A percentile compares a stretch with the other conserved stretches of the same genome.
Evolutionary conservation across 371 early-diverging fungal species (phyloP).

Genomic region (Circinella minor): DNA sequence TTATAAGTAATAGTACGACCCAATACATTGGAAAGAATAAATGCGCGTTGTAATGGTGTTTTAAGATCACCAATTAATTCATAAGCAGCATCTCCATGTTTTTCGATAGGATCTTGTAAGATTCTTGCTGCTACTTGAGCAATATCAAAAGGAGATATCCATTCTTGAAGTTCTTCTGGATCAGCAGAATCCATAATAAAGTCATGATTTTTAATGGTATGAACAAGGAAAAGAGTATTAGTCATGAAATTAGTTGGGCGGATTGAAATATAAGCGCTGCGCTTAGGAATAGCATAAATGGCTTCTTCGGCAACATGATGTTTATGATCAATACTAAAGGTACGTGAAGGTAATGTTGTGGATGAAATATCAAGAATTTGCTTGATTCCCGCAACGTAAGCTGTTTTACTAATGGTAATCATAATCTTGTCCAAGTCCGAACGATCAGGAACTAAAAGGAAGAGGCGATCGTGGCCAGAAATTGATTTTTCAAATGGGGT

Average conservation of each 20-base stretch:
- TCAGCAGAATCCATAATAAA: neutral
- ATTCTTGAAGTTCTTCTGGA: slow-evolving; percentile 11
- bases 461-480: slow-evolving; percentile 31
- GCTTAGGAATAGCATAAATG: slow-evolving; percentile 28
- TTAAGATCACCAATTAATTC: slow-evolving; percentile 14
- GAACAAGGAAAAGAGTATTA: slow-evolving; percentile 2
- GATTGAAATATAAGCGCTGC: slow-evolving; percentile 23
- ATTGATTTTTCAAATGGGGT: slow-evolving; percentile 25
- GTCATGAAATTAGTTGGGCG: slow-evolving; percentile 25
- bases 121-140: slow-evolving; percentile 14
- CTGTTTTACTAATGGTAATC: slow-evolving; percentile 8
- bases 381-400: slow-evolving; percentile 37
- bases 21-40: slow-evolving; percentile 14
- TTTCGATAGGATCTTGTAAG: slow-evolving; percentile 20
- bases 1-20: slow-evolving; percentile 20
- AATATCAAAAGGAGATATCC: slow-evolving; percentile 26
- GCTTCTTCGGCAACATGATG: slow-evolving; percentile 33
- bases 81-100: slow-evolving; percentile 25
- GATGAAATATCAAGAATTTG: slow-evolving; percentile 41
- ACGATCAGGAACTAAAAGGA: slow-evolving; percentile 5
- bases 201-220: neutral
- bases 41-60: slow-evolving; percentile 19
- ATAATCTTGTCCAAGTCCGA: neutral
- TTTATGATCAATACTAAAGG: slow-evolving; percentile 14
- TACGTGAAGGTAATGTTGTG: slow-evolving; percentile 29